A percentile compares a stretch with the other conserved stretches of the same genome.
These are phyloP conservation scores for Eruca vesicaria DNA, from an alignment of 441 rosid genomes.

Conservation along the genomic window DNA sequence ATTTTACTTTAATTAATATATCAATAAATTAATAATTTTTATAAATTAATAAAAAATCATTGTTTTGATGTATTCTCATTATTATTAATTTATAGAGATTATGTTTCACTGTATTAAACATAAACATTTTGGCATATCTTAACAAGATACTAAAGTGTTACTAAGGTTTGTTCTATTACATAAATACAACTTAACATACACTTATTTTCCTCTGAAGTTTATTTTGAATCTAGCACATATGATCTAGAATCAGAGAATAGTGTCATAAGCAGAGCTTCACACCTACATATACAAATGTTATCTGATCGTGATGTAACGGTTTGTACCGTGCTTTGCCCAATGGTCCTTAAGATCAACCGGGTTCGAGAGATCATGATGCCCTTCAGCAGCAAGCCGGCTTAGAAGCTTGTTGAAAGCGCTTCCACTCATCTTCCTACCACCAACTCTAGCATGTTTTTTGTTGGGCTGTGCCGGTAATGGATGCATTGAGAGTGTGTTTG, in stretches of 20 bases:
- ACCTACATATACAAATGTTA: slow-evolving; percentile 34
- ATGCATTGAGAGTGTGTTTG: slow-evolving; percentile 77
- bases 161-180: not conserved
- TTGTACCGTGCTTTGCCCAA: slow-evolving; percentile 97
- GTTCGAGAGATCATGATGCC: slow-evolving; percentile 68
- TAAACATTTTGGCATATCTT: not conserved
- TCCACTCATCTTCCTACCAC: slow-evolving; percentile 98
- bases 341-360: slow-evolving; percentile 86
- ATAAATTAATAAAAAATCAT: too few species aligned
- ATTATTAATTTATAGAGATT: too few species aligned
- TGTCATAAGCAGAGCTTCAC: slow-evolving; percentile 15
- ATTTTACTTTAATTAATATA: too few species aligned
- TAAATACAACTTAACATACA: slow-evolving; percentile 15
- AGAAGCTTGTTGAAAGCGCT: slow-evolving; percentile 93
- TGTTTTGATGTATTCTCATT: too few species aligned
- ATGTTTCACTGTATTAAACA: too few species aligned
- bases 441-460: slow-evolving; percentile 84
- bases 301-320: slow-evolving; percentile 91
- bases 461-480: slow-evolving; percentile 92
- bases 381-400: slow-evolving; percentile 88
- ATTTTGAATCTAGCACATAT: slow-evolving; percentile 11
- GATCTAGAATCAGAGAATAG: not conserved
- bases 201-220: not conserved
- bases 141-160: not conserved
- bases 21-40: too few species aligned